A percentile compares a stretch with the other conserved stretches of the same genome.
phyloP scores from a whole-genome alignment of 2,329 filamentous ascomycete genomes.

The Monilinia polystroma region DNA sequence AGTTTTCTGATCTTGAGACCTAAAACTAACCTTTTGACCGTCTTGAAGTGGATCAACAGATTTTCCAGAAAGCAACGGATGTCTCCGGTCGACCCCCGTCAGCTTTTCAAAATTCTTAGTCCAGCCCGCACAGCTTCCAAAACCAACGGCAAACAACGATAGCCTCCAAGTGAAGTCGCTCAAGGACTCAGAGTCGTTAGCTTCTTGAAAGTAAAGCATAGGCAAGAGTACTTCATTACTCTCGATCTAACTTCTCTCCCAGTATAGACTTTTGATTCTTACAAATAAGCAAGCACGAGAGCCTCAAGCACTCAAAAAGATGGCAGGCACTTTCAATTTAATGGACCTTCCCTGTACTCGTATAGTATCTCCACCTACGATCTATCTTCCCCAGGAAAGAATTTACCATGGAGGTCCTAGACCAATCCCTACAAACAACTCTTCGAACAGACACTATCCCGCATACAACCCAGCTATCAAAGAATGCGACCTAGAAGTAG shows the following conservation, averaged over 20 bases:
- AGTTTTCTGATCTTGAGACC: background rate
- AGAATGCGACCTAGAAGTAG: constrained; percentile 15
- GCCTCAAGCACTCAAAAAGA: background rate
- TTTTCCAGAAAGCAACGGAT: background rate
- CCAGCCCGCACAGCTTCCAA: background rate
- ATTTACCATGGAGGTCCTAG: background rate
- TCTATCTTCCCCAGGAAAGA: background rate
- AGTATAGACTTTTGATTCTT: background rate
- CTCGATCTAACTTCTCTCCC: background rate
- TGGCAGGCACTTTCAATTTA: constrained; percentile 1
- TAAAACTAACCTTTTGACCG: background rate
- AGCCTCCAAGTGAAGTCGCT: background rate
- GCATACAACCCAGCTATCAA: background rate
- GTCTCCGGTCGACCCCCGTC: background rate
- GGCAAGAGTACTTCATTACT: background rate
- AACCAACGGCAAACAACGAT: background rate
- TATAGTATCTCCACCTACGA: background rate
- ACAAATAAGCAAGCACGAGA: constrained; percentile 7
- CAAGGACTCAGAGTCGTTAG: background rate
- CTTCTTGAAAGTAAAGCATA: background rate
- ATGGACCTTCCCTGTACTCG: background rate
- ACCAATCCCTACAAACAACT: background rate
- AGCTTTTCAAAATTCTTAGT: background rate
- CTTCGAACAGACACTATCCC: background rate
- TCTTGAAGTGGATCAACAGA: background rate